Percentiles rank a stretch among this genome's conserved stretches.
These are phyloP conservation scores for Lecanicillium sp. DNA, from an alignment of 2,329 filamentous ascomycete species.

Conservation along the genomic window DNA sequence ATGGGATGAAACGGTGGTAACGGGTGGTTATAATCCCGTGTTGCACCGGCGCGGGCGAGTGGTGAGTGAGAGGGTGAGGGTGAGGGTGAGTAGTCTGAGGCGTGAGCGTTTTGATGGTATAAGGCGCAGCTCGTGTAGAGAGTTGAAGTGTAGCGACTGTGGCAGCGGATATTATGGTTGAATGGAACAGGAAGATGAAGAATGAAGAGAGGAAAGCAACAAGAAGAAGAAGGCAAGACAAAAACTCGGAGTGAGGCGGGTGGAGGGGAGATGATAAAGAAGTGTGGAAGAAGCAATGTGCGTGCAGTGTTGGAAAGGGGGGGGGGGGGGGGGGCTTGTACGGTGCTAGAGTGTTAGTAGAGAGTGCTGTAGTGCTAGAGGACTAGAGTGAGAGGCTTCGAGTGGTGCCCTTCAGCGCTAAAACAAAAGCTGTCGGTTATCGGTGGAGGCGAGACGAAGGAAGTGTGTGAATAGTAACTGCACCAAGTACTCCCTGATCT, in stretches of 20 bases:
- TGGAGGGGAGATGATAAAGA: slow-evolving; percentile 8
- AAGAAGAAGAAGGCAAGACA: slow-evolving; percentile 4
- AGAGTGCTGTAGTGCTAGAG: too few species aligned
- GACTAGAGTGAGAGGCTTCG: too few species aligned
- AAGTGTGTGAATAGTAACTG: not conserved
- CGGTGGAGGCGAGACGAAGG: slow-evolving; percentile 3
- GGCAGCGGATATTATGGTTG: too few species aligned
- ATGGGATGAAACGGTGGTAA: not conserved
- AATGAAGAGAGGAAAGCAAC: not conserved
- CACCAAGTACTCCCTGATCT: slow-evolving; percentile 1
- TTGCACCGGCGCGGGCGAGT: slow-evolving; percentile 7
- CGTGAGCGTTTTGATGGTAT: too few species aligned
- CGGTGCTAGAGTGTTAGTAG: too few species aligned
- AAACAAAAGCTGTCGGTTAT: slow-evolving; percentile 9
- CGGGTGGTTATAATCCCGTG: slow-evolving; percentile 1
- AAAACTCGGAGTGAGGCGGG: not conserved
- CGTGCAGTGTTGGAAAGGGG: too few species aligned
- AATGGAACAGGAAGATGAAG: not conserved
- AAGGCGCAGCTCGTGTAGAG: too few species aligned
- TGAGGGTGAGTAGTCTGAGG: not conserved
- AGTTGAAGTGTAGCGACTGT: too few species aligned
- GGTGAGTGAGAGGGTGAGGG: slow-evolving; percentile 9
- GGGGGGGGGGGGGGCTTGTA: not conserved
- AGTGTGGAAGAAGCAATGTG: slow-evolving; percentile 8
- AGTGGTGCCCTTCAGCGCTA: not conserved